phyloP scores from a whole-genome alignment of 306 rosid species.

The Castanospermum australe region DNA sequence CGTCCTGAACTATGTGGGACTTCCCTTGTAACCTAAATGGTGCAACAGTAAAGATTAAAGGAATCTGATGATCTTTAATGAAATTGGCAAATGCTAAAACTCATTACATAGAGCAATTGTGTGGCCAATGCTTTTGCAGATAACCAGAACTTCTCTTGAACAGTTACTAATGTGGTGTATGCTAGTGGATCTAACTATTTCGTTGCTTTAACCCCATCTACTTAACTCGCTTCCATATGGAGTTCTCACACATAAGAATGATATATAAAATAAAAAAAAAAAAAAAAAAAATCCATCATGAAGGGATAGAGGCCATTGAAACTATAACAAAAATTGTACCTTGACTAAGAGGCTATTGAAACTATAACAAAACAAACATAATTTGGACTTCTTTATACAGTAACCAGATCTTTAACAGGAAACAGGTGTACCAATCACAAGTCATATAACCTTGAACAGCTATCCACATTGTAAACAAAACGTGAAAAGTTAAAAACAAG shows the following conservation, averaged over 20 bases:
- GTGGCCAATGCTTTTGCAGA: not conserved
- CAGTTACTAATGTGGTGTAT: not conserved
- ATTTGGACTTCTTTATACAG: not conserved
- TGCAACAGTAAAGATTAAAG: constrained; percentile 8
- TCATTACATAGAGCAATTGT: not conserved
- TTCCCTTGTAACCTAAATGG: constrained; percentile 89
- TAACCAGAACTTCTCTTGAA: not conserved
- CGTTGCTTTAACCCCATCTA: not conserved
- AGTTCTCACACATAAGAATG: not conserved
- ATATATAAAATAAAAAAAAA: not conserved
- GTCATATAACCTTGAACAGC: not conserved
- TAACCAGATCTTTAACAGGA: not conserved
- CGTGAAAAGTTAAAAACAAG: constrained; percentile 12
- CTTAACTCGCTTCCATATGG: not conserved
- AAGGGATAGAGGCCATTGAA: not conserved
- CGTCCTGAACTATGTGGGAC: constrained; percentile 90
- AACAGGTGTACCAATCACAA: not conserved
- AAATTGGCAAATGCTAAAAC: not conserved
- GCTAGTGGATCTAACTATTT: not conserved
- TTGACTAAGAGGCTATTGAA: not conserved
- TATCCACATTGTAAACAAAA: constrained; percentile 6
- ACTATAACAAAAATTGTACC: not conserved
- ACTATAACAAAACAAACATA: not conserved
- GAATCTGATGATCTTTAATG: not conserved
- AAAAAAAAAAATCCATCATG: not conserved